Base-by-base conservation (phyloP, 2,329 filamentous ascomycete species). In the Nemania bipapillata region DNA sequence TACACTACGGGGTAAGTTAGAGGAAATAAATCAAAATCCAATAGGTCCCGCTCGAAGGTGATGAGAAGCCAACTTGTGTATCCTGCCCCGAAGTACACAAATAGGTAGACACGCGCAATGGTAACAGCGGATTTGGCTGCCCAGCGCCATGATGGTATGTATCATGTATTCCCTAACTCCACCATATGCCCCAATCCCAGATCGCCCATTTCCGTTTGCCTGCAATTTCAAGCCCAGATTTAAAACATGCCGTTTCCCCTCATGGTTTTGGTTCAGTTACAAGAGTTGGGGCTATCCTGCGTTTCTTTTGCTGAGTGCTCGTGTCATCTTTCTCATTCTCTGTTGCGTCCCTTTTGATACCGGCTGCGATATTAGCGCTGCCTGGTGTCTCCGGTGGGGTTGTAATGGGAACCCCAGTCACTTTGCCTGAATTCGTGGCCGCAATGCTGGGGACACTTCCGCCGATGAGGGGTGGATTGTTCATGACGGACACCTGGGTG, bases 311-410 rank as follows among this genome's bases (percentile, higher is more conserved):
- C 74, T 88, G 74, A 22, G 64, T 59, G n/a, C 61, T 83, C 17
- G 84, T 83, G 7, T 86, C 84, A 17, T 86, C 85, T 54, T 85
- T 83, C 37, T 88, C 88, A 26, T 82, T 83, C 66, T 87, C 86
- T 26, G 83, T 85, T 12, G 84, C 84, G 30, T 90, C 88, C 71
- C 88, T 82, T 78, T 90, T 90, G 17, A 81, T 80, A 32, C 86
- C 86, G 2, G 78, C 76, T 53, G 76, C 76, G 45, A 76, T 84
- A 65, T 85, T 88, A 28, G 83, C 86, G 52, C 87, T 88, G 58
- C 88, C 86, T 5, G 95, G 95, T 2, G 95, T 98, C 79, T 97
- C 92, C 0, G 95, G 96, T 2, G 96, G 95, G 7, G 95, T 97
- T 42, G 92, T 93, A 75, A 97, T 88, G 0, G 94, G 92, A 50